Base-by-base conservation (phyloP, 2,329 filamentous ascomycete species). In the Canariomyces notabilis region DNA sequence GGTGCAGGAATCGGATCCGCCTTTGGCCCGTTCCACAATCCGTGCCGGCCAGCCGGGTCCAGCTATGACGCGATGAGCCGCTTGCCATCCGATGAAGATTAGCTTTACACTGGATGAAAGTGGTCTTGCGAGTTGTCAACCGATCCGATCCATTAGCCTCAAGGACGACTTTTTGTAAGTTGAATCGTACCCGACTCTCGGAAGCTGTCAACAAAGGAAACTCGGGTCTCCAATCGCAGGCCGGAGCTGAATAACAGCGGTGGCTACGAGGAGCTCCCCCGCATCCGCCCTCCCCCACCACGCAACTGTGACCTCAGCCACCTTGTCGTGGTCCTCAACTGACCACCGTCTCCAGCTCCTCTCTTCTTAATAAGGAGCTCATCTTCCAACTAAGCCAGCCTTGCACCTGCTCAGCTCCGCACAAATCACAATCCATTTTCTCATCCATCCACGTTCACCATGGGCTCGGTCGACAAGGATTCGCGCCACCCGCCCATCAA, bases 391-490 rank as follows among this genome's bases (percentile, higher is more conserved):
- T 29, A 36, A 9, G 7, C 34, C 16, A 20, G 15, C 8, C 34
- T 9, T 18, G 15, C 6, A 19, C 34, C 19, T 18, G 2, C 15
- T 18, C 8, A 19, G 34, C 19, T 19, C 2, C 15, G 8, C 34
- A 22, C 20, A 19, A 19, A 22, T 21, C 6, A 15, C 32, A n/a
- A n/a, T n/a, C n/a, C n/a, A n/a, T n/a, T n/a, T n/a, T 3, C n/a
- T 16, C n/a, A 5, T 36, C n/a, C 34, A 36, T 20, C n/a, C 34
- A 5, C 23, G n/a, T 31, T 12, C 38, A 47, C 42, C 39, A 53
- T 53, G 51, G 51, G 51, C 6, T 54, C 51, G 14, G 44, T 48
- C 22, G 34, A 36, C 18, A 22, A 31, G 29, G 39, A 44, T 21
- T 18, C 15, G 23, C 26, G 32, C 1, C 19, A 51, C n/a, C 12